These are phyloP conservation scores for Linnemannia exigua DNA, from an alignment of 192 early-diverging fungal genomes.

Conservation along the genomic window DNA sequence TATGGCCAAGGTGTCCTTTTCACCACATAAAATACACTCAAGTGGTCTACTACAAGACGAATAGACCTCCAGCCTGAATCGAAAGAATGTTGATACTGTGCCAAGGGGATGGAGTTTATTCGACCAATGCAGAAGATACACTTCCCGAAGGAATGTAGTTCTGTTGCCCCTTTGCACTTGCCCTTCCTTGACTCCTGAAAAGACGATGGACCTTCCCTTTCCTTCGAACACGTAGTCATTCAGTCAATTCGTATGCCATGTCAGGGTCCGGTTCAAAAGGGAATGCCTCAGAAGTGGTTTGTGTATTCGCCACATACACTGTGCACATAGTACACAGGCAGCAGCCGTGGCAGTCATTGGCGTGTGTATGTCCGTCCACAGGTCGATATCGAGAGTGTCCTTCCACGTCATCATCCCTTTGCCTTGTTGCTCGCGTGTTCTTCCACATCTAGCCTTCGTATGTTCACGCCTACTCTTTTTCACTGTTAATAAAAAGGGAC, in stretches of 20 bases:
- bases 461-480: background rate
- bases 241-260: background rate
- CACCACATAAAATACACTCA: background rate
- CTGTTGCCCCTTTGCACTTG: background rate
- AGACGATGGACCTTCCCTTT: background rate
- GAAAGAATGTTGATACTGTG: conserved; percentile 16
- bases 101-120: background rate
- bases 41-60: background rate
- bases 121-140: background rate
- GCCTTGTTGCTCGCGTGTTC: background rate
- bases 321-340: too few species aligned
- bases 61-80: conserved; percentile 30
- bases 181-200: background rate
- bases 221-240: conserved; percentile 3
- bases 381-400: background rate
- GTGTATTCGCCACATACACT: background rate
- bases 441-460: background rate
- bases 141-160: background rate
- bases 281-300: background rate
- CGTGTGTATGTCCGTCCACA: too few species aligned
- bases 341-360: too few species aligned
- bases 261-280: background rate
- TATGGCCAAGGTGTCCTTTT: too few species aligned
- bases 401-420: background rate
- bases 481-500: background rate